phyloP scores from a whole-genome alignment of 2,329 filamentous ascomycete species.

The Ilyonectria destructans region DNA sequence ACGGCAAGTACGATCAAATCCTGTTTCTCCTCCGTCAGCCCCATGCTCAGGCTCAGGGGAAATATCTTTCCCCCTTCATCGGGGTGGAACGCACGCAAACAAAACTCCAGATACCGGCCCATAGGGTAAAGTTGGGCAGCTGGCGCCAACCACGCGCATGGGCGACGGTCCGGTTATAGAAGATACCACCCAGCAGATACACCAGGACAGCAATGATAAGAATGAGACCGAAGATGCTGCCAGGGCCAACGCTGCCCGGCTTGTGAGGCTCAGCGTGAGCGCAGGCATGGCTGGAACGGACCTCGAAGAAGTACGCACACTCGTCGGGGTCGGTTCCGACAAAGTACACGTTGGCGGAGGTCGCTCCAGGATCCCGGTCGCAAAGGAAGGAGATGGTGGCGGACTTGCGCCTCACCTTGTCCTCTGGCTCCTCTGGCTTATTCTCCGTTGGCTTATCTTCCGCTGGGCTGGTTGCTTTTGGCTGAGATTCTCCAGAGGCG shows the following conservation, averaged over 20 bases:
- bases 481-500: not conserved
- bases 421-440: slow-evolving; percentile 38
- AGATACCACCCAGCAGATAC: slow-evolving; percentile 92
- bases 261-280: slow-evolving; percentile 78
- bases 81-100: slow-evolving; percentile 72
- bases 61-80: slow-evolving; percentile 52
- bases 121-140: slow-evolving; percentile 93
- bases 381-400: slow-evolving; percentile 95
- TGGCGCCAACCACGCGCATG: slow-evolving; percentile 97
- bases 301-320: slow-evolving; percentile 96
- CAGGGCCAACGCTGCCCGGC: slow-evolving; percentile 79
- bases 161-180: slow-evolving; percentile 95
- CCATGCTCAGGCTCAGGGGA: slow-evolving; percentile 44
- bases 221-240: slow-evolving; percentile 92
- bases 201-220: slow-evolving; percentile 83
- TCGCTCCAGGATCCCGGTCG: slow-evolving; percentile 83
- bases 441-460: slow-evolving; percentile 19
- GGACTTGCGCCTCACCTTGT: slow-evolving; percentile 74
- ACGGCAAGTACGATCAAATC: slow-evolving; percentile 79
- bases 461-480: not conserved
- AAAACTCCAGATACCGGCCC: slow-evolving; percentile 90
- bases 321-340: slow-evolving; percentile 88
- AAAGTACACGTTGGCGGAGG: slow-evolving; percentile 83
- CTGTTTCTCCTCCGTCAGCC: slow-evolving; percentile 58
- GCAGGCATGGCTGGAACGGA: slow-evolving; percentile 88